Evolutionary conservation across 2,329 filamentous ascomycete genomes (phyloP), one percentile per base, ranked within the genome.

Genomic region (Cyphellophora attinorum): DNA sequence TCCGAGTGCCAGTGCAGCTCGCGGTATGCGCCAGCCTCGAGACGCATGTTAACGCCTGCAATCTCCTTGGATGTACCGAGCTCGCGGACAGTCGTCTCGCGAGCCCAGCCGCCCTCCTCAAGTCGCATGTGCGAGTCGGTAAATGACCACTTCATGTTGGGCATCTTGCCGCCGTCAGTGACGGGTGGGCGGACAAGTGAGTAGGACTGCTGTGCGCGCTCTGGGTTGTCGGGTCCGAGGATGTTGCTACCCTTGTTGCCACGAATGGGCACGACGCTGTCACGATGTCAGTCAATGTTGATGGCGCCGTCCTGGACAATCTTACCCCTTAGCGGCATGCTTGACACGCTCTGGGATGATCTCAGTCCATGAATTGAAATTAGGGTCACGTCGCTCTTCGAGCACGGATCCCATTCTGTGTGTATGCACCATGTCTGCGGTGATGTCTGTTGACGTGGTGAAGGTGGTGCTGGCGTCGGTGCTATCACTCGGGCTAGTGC

Each of bases 1-100:
- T 84, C 78, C 48, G 81, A 83, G 63, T 86, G 81, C 81, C 81
- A 86, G 52, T 86, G 81, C 6, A 86, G 65, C 54, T 86, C 81
- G 17, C 81, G 77, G 47, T 83, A 83, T 19, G 79, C 81, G 21
- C 80, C 79, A 43, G 74, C 61, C 25, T 79, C 80, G 3, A 86
- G 72, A 8, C 81, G 72, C 81, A 86, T 86, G 54, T 86, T 84
- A 35, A 85, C 81, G 27, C 77, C 76, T 2, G 81, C 81, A 29
- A 86, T 68, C 52, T 85, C 78, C n/a, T 74, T 70, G 19, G 54
- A 57, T 6, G 49, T 51, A 1, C 54, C 54, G 2, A 59, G 41
- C 36, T 59, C 56, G 12, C 53, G 46, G 35, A 57, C 49, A 3
- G 56, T 58, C 1, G 80, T 85, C 56, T 85, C 78, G 15, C 81